Percentiles rank a stretch among this genome's conserved stretches.
These are phyloP conservation scores for Saururus chinensis DNA, from an alignment of 164 flowering plant species.

Conservation along the genomic window DNA sequence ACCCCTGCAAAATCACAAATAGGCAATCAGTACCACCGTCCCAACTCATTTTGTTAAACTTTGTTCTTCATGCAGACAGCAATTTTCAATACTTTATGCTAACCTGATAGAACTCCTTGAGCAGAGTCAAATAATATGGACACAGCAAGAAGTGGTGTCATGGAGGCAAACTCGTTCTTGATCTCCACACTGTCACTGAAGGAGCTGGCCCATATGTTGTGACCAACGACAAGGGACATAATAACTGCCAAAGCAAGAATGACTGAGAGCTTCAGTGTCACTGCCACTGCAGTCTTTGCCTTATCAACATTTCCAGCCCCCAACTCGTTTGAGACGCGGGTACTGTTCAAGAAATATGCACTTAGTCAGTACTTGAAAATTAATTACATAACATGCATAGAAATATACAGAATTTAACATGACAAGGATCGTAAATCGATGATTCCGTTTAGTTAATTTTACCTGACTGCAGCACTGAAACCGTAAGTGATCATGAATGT, in stretches of 20 bases:
- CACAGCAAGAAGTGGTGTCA: conserved; percentile 54
- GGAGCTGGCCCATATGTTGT: conserved; percentile 59
- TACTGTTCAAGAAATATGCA: conserved; percentile 29
- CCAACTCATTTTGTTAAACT: no score
- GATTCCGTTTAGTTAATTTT: neutral
- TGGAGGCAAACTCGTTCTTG: conserved; percentile 29
- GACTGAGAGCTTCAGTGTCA: conserved; percentile 58
- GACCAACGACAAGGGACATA: conserved; percentile 42
- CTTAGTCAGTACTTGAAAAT: neutral
- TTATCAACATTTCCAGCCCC: conserved; percentile 53
- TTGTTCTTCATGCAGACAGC: neutral
- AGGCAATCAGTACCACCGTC: neutral
- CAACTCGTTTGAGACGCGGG: conserved; percentile 84
- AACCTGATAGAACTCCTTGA: conserved; percentile 78
- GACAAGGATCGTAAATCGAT: neutral
- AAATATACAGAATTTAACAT: no score
- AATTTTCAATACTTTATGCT: neutral
- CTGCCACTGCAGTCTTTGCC: conserved; percentile 69
- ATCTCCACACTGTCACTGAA: conserved; percentile 39
- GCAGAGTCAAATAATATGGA: conserved; percentile 57
- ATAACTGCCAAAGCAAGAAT: conserved; percentile 37
- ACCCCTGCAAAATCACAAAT: conserved; percentile 38
- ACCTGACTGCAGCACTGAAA: conserved; percentile 92
- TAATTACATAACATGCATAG: no score
- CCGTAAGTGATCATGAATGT: conserved; percentile 72